Base-by-base conservation (phyloP, 495 filamentous ascomycete species). In the Neurospora sp. region DNA sequence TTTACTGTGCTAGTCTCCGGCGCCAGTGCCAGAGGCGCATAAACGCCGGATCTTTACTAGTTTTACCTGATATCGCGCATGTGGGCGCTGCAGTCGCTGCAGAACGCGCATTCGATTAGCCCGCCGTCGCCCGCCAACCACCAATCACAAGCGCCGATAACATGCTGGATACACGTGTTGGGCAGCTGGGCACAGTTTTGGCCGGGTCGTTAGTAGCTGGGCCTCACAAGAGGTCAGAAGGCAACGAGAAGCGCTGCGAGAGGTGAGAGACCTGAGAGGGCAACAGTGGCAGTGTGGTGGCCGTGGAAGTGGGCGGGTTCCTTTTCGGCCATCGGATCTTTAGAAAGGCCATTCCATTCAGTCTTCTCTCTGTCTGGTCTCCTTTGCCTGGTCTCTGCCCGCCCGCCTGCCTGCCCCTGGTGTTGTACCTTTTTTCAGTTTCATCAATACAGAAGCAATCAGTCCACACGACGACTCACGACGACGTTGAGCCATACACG, bases 31-130 rank as follows among this genome's bases (percentile, higher is more conserved):
- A 66, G 23, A 66, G 54, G 54, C 54, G 54, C 54, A 66, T 66
- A 66, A 66, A 66, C 27, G 54, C 54, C 27, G 54, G 27, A 35
- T 18, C 54, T 66, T 35, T 66, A 35, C 27, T 18, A 35, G 27
- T 66, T 66, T 66, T 66, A 66, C 54, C 54, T 66, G 54, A 66
- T 66, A 66, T 66, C 54, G 27, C 54, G 54, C 54, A 66, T 66
- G 10, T 54, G 46, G 46, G 4, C 46, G 46, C 46, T 54, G 44
- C 44, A 48, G 20, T 27, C 10, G 46, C 46, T 62, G 54, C 54
- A 66, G 54, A 18, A 66, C 1, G 54, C 54, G 14, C 54, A 35
- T 18, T 18, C 54, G 54, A 66, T 66, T 66, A 66, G 54, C 12
- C 54, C 27, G 27, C 54, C 54, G 14, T 66, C 54, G 54, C 0